These are phyloP conservation scores for Lichtheimia corymbifera DNA, from an alignment of 371 early-diverging fungal genomes.

Conservation along the genomic window DNA sequence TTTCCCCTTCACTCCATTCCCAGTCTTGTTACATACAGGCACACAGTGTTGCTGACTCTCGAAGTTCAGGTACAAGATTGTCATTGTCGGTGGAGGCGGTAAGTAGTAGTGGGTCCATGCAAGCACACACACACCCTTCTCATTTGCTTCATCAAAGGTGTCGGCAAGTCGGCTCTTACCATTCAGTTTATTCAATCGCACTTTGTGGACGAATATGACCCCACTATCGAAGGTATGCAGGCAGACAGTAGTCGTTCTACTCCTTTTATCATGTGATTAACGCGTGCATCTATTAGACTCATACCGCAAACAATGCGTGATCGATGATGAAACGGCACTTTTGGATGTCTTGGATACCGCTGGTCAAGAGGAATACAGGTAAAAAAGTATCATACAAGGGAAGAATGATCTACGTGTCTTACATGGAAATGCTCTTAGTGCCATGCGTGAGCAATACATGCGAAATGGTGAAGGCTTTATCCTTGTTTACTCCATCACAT, in stretches of 20 bases:
- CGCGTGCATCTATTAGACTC: slow-evolving; percentile 50
- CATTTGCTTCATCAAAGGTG: slow-evolving; percentile 40
- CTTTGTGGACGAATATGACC: slow-evolving; percentile 93
- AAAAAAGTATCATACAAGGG: background rate
- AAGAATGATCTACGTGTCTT: background rate
- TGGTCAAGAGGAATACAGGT: slow-evolving; percentile 85
- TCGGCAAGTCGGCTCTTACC: slow-evolving; percentile 86
- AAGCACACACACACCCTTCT: background rate
- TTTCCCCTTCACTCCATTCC: background rate
- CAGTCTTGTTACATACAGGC: background rate
- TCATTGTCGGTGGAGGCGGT: slow-evolving; percentile 90
- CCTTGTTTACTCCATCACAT: slow-evolving; percentile 64
- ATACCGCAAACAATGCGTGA: slow-evolving; percentile 74
- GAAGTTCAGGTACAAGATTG: slow-evolving; percentile 62
- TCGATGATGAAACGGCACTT: slow-evolving; percentile 70
- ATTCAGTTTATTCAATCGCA: slow-evolving; percentile 90
- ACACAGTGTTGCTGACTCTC: background rate
- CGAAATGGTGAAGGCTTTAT: slow-evolving; percentile 62
- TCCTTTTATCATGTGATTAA: background rate
- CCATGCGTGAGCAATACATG: slow-evolving; percentile 84
- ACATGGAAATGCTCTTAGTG: slow-evolving; percentile 32
- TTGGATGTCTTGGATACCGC: slow-evolving; percentile 85
- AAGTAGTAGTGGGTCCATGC: slow-evolving; percentile 15
- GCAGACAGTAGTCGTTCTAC: background rate
- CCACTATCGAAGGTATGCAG: slow-evolving; percentile 81